These are phyloP conservation scores for Cryptococcus floricola DNA, from an alignment of 1,284 basidiomycete genomes.

Conservation along the genomic window DNA sequence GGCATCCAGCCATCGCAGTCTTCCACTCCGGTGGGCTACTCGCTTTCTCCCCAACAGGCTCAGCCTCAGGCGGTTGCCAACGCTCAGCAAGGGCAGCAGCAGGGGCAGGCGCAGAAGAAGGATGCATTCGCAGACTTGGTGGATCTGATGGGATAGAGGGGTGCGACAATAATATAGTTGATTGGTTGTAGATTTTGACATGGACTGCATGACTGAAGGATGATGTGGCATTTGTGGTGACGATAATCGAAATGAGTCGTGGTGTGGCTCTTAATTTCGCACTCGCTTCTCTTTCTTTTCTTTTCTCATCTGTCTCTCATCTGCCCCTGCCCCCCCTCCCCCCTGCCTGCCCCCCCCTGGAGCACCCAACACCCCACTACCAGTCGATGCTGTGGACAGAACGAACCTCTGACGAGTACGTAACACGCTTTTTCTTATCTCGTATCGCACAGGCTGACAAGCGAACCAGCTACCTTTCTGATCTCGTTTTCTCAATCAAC, in stretches of 20 bases:
- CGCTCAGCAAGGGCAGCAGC: conserved; percentile 12
- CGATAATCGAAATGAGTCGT: not conserved
- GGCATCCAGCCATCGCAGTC: conserved; percentile 5
- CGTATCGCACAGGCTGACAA: conserved; percentile 19
- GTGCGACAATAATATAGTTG: too few species aligned
- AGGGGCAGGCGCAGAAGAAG: conserved; percentile 33
- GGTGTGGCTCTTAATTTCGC: not conserved
- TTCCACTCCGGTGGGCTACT: conserved; percentile 19
- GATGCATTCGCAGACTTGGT: conserved; percentile 50
- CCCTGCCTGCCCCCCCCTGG: too few species aligned
- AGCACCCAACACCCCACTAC: too few species aligned
- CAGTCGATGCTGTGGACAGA: conserved; percentile 46
- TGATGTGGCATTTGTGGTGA: not conserved
- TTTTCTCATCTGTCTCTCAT: too few species aligned
- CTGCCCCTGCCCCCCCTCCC: too few species aligned
- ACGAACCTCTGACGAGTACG: conserved; percentile 49
- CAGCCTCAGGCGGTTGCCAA: conserved; percentile 6
- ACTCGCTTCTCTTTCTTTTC: too few species aligned
- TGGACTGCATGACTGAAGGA: not conserved
- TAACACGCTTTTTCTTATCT: conserved; percentile 44
- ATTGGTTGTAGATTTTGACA: too few species aligned
- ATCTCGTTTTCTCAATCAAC: conserved; percentile 44
- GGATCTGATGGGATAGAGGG: conserved; percentile 37
- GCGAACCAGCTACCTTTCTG: conserved; percentile 43
- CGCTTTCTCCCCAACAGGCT: conserved; percentile 20